phyloP scores from a whole-genome alignment of 2,329 filamentous ascomycete species.

The Paraphoma sp. region DNA sequence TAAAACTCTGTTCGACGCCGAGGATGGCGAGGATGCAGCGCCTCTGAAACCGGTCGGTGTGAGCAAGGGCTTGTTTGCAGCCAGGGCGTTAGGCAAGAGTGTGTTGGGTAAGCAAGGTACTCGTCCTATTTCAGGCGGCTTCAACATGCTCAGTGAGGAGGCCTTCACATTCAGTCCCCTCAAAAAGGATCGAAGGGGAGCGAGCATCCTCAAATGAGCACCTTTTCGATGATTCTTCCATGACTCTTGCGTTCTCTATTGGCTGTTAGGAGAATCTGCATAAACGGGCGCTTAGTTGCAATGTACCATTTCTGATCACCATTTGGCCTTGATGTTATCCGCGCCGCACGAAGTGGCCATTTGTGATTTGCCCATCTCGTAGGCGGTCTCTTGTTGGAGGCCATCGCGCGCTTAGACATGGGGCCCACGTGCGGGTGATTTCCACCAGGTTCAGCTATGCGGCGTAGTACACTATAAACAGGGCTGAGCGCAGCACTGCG shows the following conservation, averaged over 20 bases:
- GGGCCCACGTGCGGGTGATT: slow-evolving; percentile 2
- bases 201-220: slow-evolving; percentile 33
- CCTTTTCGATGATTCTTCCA: neutral
- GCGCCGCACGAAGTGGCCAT: neutral
- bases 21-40: slow-evolving; percentile 39
- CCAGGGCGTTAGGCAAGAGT: slow-evolving; percentile 45
- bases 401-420: neutral
- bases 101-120: slow-evolving; percentile 35
- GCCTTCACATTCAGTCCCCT: slow-evolving; percentile 49
- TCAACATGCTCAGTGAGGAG: slow-evolving; percentile 46
- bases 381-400: neutral
- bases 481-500: slow-evolving; percentile 3
- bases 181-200: slow-evolving; percentile 48
- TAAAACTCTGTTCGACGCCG: slow-evolving; percentile 69
- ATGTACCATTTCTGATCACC: neutral
- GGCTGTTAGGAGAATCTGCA: neutral
- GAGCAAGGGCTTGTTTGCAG: slow-evolving; percentile 47
- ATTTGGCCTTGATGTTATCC: neutral
- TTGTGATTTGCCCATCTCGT: neutral
- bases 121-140: slow-evolving; percentile 42
- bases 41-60: slow-evolving; percentile 41
- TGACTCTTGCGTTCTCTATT: neutral
- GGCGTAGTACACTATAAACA: slow-evolving; percentile 3
- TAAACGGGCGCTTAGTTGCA: neutral
- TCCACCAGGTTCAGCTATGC: neutral